Base-by-base conservation (phyloP, 768 basidiomycete genomes). In the Rhodotorula babjevae region DNA sequence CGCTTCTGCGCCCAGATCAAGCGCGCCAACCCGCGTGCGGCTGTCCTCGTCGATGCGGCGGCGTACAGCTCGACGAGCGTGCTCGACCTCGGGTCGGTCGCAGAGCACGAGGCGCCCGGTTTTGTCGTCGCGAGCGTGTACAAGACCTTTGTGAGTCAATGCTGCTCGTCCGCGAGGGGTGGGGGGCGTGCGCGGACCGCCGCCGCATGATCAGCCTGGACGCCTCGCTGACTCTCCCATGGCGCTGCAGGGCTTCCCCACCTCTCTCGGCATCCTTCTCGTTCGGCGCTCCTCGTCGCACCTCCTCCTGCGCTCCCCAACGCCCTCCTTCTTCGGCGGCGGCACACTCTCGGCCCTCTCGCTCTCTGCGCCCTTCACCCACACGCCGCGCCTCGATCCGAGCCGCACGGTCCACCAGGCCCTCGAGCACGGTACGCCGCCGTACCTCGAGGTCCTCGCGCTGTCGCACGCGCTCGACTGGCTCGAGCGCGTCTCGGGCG, bases 41-140 rank as follows among this genome's bases (percentile, higher is more conserved):
- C n/a, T 12, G 61, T 78, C n/a, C 75, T 79, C 10, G 52, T 78
- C 58, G 79, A 79, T 42, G 73, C 77, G 0, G 79, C 79, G 0
- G 72, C 79, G 9, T 77, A 75, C 61, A 72, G 71, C 25, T 69
- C 77, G 3, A 70, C 77, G 3, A 63, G 63, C 29, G 63, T 63
- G 8, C 59, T 79, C 33, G 72, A 77, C 36, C 71, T 79, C 6
- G 71, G 66, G 15, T 46, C 50, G 10, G 15, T 76, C 0, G n/a
- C 52, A 0, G 61, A 71, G 16, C 64, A 65, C 0, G 68, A 71
- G 5, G 75, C 73, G 16, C 79, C 79, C 5, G 79, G 78, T 57
- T 77, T 76, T 29, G 36, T 79, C 62, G 73, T 69, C 31, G 72
- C 70, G 31, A 74, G 72, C 11, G 75, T 76, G 27, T 79, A 79